Evolutionary conservation across 176 grass and related monocot genomes (phyloP), one percentile per base, ranked within the genome.

Genomic region (Carex pumila): DNA sequence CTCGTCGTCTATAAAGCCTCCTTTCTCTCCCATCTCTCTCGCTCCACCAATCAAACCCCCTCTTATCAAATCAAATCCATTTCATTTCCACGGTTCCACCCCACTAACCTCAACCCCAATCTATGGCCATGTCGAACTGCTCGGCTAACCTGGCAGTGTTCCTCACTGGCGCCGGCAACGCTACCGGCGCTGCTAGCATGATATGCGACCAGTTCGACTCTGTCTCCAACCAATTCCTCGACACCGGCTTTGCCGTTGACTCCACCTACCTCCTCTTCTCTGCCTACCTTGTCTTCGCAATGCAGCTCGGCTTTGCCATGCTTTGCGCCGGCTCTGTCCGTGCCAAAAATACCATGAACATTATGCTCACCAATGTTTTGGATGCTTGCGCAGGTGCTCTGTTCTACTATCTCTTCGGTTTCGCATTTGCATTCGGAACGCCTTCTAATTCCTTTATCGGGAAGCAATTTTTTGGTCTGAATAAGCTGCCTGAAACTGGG

Each of bases 331-430:
- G 95, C 2, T 97, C 95, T 3, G 95, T 97, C 10, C 86, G 95
- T 31, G 92, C 90, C 87, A 97, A 97, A 85, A 97, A 97, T 87
- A 97, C 95, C 36, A 97, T 97, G 95, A 97, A 97, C 90, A 97
- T 97, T 78, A 97, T 97, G 95, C 95, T 97, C 59, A 97, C 95
- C 47, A 97, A 97, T 90, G 95, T 97, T 41, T 90, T 97, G 0
- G 95, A 97, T 80, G 92, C 95, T 31, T 92, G 92, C 3, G 87
- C 95, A 0, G 95, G 95, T 0, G 95, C 92, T 61, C 81, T 94
- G 62, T 97, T 97, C 87, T 97, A 97, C 78, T 97, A 97, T 86
- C 88, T 97, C 52, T 97, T 97, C 79, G 94, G 94, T 65, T 97
- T 92, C 81, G 95, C 92, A 22, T 97, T 97, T 87, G 95, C 95